Evolutionary conservation across 805 yeast species (phyloP), one percentile per base, ranked within the genome.

Genomic region (Candida wancherniae): DNA sequence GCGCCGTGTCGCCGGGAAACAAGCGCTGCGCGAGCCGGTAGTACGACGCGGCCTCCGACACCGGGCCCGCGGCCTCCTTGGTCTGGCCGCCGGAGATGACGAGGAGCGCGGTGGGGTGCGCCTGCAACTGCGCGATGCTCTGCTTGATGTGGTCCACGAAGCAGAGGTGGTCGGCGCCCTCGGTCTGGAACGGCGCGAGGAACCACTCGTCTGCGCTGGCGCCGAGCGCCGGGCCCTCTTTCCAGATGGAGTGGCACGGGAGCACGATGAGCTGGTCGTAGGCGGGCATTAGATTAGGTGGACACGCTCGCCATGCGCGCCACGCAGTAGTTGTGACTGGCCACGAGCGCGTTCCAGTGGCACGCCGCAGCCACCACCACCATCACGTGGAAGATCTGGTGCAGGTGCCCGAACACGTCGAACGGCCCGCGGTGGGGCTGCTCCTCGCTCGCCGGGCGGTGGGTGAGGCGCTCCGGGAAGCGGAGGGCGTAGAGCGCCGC

Each of bases 331-430:
- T 14, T 18, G 23, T 81, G 82, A 26, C 44, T 34, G 12, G 31
- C 36, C 4, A 16, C 13, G 12, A 86, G 59, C 0, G 80, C 94
- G 33, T 47, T 63, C 55, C 81, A 74, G 57, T 87, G 96, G 35
- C 80, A 80, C 33, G 60, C 63, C 0, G 94, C 83, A 9, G 94
- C 94, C 9, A 77, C 43, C 0, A 84, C 87, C 6, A 85, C 94
- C 46, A 82, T 55, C 7, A 81, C 55, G 53, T 85, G 95, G 51
- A 86, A 85, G 7, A 86, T 69, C 50, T 86, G 95, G 53, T 86
- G 96, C 5, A 94, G 81, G 43, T 83, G 82, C 1, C 94, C 94
- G 56, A 74, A 68, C 8, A 74, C 47, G 44, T 85, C 95, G 51
- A 70, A 83, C 13, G 22, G 43, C 2, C 66, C 67, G 6, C 42